A percentile compares a stretch with the other conserved stretches of the same genome.
These are phyloP conservation scores for Macadamia tetraphylla DNA, from an alignment of 164 flowering plant genomes.

Conservation along the genomic window DNA sequence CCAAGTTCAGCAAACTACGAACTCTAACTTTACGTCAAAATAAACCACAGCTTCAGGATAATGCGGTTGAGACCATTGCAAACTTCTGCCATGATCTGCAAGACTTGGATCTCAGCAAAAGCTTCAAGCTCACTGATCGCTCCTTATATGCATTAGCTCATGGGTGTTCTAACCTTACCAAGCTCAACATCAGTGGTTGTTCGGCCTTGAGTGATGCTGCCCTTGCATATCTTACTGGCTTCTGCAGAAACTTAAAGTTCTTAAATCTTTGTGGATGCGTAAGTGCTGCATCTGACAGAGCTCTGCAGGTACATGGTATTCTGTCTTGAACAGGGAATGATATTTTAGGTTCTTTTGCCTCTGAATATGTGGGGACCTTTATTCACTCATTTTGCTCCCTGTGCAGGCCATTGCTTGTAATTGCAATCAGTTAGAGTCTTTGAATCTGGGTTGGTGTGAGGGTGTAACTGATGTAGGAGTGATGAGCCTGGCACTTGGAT, in stretches of 20 bases:
- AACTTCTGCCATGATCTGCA: constrained; percentile 69
- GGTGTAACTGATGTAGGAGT: constrained; percentile 75
- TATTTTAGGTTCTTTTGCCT: background rate
- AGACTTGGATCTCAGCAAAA: constrained; percentile 93
- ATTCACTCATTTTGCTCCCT: constrained; percentile 7
- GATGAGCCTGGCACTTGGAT: constrained; percentile 78
- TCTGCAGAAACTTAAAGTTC: constrained; percentile 53
- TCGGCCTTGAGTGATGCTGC: constrained; percentile 70
- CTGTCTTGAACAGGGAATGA: background rate
- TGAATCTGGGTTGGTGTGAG: constrained; percentile 95
- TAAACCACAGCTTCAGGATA: constrained; percentile 75
- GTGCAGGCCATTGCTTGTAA: constrained; percentile 73
- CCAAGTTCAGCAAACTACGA: constrained; percentile 74
- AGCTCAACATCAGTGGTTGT: constrained; percentile 92
- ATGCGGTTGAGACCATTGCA: constrained; percentile 67
- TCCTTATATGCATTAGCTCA: constrained; percentile 76
- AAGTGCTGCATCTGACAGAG: constrained; percentile 64
- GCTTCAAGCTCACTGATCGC: constrained; percentile 71
- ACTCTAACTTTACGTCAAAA: constrained; percentile 70
- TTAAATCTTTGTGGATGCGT: constrained; percentile 93
- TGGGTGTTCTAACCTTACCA: constrained; percentile 71
- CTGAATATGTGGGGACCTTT: background rate
- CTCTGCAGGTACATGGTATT: constrained; percentile 48
- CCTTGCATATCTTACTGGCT: constrained; percentile 49
- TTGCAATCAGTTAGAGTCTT: constrained; percentile 60